Base-by-base conservation (phyloP, 768 basidiomycete species). In the Russula griseocarnosa region DNA sequence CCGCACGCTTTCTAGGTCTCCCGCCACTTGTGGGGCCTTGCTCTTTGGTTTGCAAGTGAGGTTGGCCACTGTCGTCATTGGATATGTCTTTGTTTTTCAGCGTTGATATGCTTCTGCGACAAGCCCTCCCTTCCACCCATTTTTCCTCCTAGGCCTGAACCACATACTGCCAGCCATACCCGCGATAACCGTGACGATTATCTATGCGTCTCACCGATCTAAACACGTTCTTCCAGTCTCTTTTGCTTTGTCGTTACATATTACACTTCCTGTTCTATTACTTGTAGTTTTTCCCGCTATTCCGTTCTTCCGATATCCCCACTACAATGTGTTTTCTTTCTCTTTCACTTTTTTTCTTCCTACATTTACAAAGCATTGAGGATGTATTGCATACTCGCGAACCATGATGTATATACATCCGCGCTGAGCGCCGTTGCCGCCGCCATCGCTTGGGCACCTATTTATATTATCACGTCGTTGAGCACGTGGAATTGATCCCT, bases 271-370 rank as follows among this genome's bases (percentile, higher is more conserved):
- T 59, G 63, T 65, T 65, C 59, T 61, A 61, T 57, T 65, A 65
- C 55, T 65, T 65, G 64, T 65, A 65, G 64, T 61, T 61, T 61
- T 65, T 65, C 54, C 59, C 60, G 30, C 53, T 65, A 65, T 67
- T 60, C 44, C 50, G 47, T 65, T 46, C 54, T 46, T 28, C 58
- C 34, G 7, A 49, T 55, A 54, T 52, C 38, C 55, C 61, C 64
- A n/a, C 54, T 55, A 55, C 66, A 66, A 58, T 56, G 62, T 52
- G 26, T 55, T 44, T 65, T 44, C 32, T 44, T 51, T 57, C 26
- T 34, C 20, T 65, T 65, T 18, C n/a, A 32, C 30, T 62, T 36
- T 26, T 26, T 47, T 50, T 22, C 34, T 55, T 36, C 34, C 61
- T 20, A 49, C 60, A 58, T 57, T 60, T 67, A 56, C 60, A 55